Evolutionary conservation across 2,329 filamentous ascomycete species (phyloP), one percentile per base, ranked within the genome.

Genomic region (Aspergillus aculeatus): DNA sequence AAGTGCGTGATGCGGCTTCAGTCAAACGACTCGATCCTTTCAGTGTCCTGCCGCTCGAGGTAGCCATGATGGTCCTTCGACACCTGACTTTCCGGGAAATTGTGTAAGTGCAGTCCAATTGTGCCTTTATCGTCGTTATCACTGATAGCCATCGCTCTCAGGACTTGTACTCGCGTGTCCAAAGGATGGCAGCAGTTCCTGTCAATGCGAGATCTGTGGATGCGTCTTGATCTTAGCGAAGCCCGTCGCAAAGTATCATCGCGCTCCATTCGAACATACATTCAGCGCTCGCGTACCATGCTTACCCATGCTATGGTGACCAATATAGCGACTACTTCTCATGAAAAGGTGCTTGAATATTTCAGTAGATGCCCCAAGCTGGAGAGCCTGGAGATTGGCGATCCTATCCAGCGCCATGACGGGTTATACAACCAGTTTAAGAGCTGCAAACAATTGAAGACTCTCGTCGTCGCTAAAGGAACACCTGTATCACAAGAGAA

Each of bases 131-230:
- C 14, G 4, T 38, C 24, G n/a, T 50, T 35, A n/a, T 35, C 29
- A 16, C 50, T 38, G 19, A 41, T 35, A 9, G 53, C 35, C 5
- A 55, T 11, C n/a, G 19, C 44, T 10, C 12, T 54, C 23, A 81
- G 81, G 14, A 75, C 69, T 47, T 79, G 82, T 29, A 77, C 83
- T 49, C 78, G 82, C 7, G 84, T 87, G 2, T 86, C 81, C 41
- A 83, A 79, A 69, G 73, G 75, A 51, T 88, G 85, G 85, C 74
- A 78, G 11, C 71, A 68, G n/a, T 81, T 84, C 49, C 74, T 87
- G 12, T 72, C 78, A 4, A 69, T 80, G 26, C 75, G 78, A 0
- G 71, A 72, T 9, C 73, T 85, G 1, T 86, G 85, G 83, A 75
- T 73, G 59, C 71, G 82, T 59, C 70, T 88, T 11, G 84, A 87